Evolutionary conservation across 2,329 filamentous ascomycete genomes (phyloP).

Genomic region (Aspergillus tamarii): DNA sequence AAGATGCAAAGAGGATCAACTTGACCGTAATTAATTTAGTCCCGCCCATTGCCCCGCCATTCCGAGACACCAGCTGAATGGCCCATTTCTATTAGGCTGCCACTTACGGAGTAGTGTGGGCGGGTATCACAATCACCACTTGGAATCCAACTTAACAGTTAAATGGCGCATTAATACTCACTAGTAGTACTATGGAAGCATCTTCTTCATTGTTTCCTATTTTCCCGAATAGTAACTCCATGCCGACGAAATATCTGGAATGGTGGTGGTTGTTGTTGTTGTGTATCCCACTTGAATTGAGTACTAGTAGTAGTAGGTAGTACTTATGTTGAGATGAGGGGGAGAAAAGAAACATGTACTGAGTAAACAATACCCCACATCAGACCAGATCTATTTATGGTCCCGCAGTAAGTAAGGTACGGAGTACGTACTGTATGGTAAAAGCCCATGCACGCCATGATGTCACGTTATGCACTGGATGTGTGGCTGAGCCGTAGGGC

Average conservation of each 20-base stretch:
- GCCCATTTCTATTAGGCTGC: neutral
- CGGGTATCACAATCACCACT: neutral
- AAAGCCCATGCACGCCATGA: neutral
- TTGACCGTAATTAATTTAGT: constrained; percentile 2
- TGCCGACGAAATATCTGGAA: neutral
- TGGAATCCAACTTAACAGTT: too few species aligned
- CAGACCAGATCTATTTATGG: neutral
- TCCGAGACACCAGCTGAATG: constrained; percentile 8
- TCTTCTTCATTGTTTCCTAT: neutral
- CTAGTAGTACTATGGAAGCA: too few species aligned
- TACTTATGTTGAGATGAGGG: neutral
- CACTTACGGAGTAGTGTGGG: neutral
- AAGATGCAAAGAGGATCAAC: neutral
- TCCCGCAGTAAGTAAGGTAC: neutral
- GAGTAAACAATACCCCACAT: neutral
- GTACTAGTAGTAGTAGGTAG: too few species aligned
- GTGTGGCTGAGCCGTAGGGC: neutral
- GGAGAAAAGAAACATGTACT: neutral
- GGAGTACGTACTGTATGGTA: neutral
- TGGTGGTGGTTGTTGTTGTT: too few species aligned
- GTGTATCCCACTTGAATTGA: neutral
- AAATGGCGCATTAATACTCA: neutral
- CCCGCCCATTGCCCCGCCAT: constrained; percentile 4
- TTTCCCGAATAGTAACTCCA: neutral
- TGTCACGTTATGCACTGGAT: neutral